Evolutionary conservation across 192 early-diverging fungal genomes (phyloP).

Genomic region (Coemansia sp.): DNA sequence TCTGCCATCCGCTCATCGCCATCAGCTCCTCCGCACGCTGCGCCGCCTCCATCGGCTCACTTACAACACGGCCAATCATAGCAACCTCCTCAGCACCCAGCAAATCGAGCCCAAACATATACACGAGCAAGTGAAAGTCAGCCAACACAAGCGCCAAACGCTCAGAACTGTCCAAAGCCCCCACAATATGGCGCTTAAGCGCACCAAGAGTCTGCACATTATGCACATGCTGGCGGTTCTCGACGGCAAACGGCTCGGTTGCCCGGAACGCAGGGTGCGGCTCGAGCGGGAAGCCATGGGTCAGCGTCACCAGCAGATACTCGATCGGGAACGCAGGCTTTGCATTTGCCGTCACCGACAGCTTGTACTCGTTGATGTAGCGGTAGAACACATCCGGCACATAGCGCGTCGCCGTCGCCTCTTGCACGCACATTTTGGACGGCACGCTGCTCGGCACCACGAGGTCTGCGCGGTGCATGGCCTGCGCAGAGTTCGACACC

Average conservation of each 20-base stretch:
- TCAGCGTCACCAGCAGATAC: conserved; percentile 89
- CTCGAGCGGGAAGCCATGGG: conserved; percentile 87
- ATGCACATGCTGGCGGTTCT: conserved; percentile 69
- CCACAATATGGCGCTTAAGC: conserved; percentile 58
- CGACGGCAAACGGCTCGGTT: conserved; percentile 65
- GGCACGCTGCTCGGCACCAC: conserved; percentile 89
- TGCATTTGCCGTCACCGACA: conserved; percentile 82
- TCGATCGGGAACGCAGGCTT: conserved; percentile 97
- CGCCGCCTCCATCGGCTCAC: conserved; percentile 12
- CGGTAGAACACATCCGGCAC: conserved; percentile 97
- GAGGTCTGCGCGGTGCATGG: conserved; percentile 88
- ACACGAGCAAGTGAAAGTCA: conserved; percentile 86
- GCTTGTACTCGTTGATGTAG: conserved; percentile 92
- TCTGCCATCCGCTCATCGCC: conserved; percentile 41
- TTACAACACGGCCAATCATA: conserved; percentile 24
- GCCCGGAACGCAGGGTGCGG: conserved; percentile 74
- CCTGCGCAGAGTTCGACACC: conserved; percentile 86
- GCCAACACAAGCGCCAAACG: conserved; percentile 59
- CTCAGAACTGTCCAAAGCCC: conserved; percentile 21
- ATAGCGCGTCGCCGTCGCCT: conserved; percentile 73
- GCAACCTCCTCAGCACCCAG: conserved; percentile 60
- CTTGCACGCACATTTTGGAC: conserved; percentile 79
- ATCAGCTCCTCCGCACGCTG: conserved; percentile 19
- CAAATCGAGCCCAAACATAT: conserved; percentile 64
- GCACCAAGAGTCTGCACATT: conserved; percentile 59